A percentile compares a stretch with the other conserved stretches of the same genome.
phyloP scores from a whole-genome alignment of 352 stramenopile species.

The Aphanomyces astaci region DNA sequence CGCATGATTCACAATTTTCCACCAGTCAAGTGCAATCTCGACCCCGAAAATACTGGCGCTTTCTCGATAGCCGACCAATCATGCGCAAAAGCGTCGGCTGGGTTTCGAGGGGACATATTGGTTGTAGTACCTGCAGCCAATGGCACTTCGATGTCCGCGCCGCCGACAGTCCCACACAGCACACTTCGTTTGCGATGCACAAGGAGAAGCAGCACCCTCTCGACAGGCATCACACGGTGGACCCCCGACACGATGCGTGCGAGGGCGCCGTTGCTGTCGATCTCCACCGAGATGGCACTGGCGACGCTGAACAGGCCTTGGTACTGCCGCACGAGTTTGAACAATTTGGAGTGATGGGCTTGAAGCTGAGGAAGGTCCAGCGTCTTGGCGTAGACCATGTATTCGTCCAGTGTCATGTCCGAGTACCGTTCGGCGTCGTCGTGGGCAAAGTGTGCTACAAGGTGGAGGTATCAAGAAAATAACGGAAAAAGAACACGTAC shows the following conservation, averaged over 20 bases:
- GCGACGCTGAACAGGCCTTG: slow-evolving; percentile 8
- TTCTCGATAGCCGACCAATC: too few relatives aligned
- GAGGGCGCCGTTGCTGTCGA: slow-evolving; percentile 4
- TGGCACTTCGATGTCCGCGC: not conserved
- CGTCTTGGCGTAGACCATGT: not conserved
- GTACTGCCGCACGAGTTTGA: slow-evolving; percentile 17
- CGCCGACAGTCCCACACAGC: not conserved
- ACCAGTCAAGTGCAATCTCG: too few relatives aligned
- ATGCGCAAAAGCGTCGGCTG: too few relatives aligned
- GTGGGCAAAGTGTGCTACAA: not conserved
- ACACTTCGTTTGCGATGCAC: not conserved
- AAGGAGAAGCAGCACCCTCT: not conserved
- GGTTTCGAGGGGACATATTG: too few relatives aligned
- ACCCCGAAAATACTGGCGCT: too few relatives aligned
- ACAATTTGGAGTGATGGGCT: slow-evolving; percentile 11
- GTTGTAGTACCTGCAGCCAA: not conserved
- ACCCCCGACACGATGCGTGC: slow-evolving; percentile 9
- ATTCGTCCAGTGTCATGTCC: slow-evolving; percentile 1
- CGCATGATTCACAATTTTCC: not conserved
- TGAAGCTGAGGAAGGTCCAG: not conserved
- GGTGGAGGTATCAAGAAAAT: too few relatives aligned
- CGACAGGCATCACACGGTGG: slow-evolving; percentile 3
- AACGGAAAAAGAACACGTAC: not conserved
- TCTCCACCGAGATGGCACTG: slow-evolving; percentile 16
- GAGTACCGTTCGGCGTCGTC: slow-evolving; percentile 5